A percentile compares a stretch with the other conserved stretches of the same genome.
Evolutionary conservation across 208 protist genomes (phyloP).

Genomic region (Leishmania turanica): DNA sequence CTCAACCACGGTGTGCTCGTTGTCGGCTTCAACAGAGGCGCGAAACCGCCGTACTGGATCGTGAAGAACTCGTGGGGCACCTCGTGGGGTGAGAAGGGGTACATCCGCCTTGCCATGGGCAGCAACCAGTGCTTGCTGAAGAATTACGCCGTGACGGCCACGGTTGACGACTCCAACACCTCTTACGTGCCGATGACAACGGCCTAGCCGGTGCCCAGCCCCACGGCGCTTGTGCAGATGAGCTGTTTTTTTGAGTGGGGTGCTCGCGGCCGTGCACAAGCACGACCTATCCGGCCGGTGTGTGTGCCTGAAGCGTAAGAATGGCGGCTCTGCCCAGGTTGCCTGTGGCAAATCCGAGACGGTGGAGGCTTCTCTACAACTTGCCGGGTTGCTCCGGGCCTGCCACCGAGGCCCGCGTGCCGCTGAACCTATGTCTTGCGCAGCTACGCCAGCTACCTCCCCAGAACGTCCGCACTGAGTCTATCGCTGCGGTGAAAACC

Average conservation of each 20-base stretch:
- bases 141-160: slow-evolving; percentile 59
- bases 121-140: slow-evolving; percentile 83
- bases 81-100: slow-evolving; percentile 89
- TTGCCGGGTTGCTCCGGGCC: slow-evolving; percentile 41
- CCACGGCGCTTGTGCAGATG: slow-evolving; percentile 29
- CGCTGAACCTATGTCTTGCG: slow-evolving; percentile 56
- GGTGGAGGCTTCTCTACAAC: slow-evolving; percentile 34
- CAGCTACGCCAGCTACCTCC: slow-evolving; percentile 49
- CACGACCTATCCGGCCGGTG: slow-evolving; percentile 23
- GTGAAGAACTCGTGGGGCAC: slow-evolving; percentile 93
- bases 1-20: slow-evolving; percentile 93
- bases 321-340: slow-evolving; percentile 47
- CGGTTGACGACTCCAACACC: slow-evolving; percentile 28
- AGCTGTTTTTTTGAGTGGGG: slow-evolving; percentile 30
- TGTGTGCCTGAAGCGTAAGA: slow-evolving; percentile 5
- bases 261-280: slow-evolving; percentile 48
- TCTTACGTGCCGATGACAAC: slow-evolving; percentile 22
- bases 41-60: slow-evolving; percentile 82
- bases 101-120: slow-evolving; percentile 88
- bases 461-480: slow-evolving; percentile 46
- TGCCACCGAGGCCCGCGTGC: slow-evolving; percentile 28
- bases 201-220: slow-evolving; percentile 4
- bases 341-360: slow-evolving; percentile 37
- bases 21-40: slow-evolving; percentile 80
- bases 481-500: not conserved